Evolutionary conservation across 768 basidiomycete species (phyloP).

Genomic region (Tylopilus intermedius): DNA sequence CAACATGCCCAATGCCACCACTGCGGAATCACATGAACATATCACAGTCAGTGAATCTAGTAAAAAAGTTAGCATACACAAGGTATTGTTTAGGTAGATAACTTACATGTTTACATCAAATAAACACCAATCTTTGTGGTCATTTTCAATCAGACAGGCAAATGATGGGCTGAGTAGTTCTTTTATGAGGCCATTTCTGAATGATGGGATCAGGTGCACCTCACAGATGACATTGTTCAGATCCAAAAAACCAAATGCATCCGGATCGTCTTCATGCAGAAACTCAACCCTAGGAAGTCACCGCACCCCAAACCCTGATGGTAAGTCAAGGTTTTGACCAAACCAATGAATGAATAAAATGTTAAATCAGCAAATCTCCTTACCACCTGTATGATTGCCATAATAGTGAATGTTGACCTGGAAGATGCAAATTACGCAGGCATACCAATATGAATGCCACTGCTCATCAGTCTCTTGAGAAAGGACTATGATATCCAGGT

Average conservation of each 20-base stretch:
- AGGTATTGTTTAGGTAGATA: too few relatives aligned
- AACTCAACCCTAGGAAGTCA: background rate
- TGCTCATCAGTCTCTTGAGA: background rate
- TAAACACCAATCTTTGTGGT: too few relatives aligned
- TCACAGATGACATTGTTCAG: background rate
- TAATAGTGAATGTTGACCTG: background rate
- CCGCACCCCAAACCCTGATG: background rate
- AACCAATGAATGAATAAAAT: background rate
- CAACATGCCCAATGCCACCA: too few relatives aligned
- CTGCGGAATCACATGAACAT: too few relatives aligned
- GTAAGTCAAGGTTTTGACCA: background rate
- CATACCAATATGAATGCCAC: background rate
- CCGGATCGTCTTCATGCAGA: background rate
- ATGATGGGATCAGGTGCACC: background rate
- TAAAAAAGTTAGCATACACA: too few relatives aligned
- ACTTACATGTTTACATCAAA: too few relatives aligned
- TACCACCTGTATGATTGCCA: background rate
- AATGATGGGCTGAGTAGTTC: background rate
- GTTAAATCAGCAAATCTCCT: background rate
- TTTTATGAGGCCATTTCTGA: background rate
- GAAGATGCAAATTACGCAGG: background rate
- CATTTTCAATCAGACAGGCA: too few relatives aligned
- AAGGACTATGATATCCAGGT: background rate
- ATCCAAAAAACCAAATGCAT: background rate
- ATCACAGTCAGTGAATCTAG: too few relatives aligned